These are phyloP conservation scores for Meyerozyma carpophila DNA, from an alignment of 1,139 yeast genomes.

Conservation along the genomic window DNA sequence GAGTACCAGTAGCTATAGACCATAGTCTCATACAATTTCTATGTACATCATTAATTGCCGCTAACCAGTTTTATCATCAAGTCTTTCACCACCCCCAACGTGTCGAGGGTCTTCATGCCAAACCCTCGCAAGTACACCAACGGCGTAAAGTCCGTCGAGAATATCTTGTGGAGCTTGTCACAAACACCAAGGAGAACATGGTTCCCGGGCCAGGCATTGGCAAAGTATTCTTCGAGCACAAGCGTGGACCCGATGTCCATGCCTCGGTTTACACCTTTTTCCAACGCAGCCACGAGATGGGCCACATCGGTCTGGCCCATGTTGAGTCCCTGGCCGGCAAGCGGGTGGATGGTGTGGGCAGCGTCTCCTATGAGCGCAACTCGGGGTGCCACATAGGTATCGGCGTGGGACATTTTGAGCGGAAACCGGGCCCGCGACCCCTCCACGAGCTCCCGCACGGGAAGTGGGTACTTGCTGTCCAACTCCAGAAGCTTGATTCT, in stretches of 20 bases:
- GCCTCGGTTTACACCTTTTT: conserved; percentile 68
- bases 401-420: conserved; percentile 83
- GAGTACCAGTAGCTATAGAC: too few species aligned
- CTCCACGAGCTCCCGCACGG: conserved; percentile 52
- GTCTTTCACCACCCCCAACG: conserved; percentile 56
- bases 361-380: conserved; percentile 96
- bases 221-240: conserved; percentile 81
- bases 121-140: conserved; percentile 68
- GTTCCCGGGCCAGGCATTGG: conserved; percentile 73
- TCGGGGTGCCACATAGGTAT: conserved; percentile 75
- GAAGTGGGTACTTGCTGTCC: conserved; percentile 64
- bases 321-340: conserved; percentile 96
- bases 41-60: conserved; percentile 13
- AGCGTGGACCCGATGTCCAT: conserved; percentile 82
- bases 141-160: conserved; percentile 70
- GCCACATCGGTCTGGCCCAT: conserved; percentile 97
- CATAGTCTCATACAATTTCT: too few species aligned
- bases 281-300: conserved; percentile 62
- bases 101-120: conserved; percentile 69
- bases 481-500: conserved; percentile 35
- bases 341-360: conserved; percentile 95
- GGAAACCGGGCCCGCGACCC: conserved; percentile 86
- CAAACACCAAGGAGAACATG: conserved; percentile 81
- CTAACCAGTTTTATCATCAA: conserved; percentile 33
- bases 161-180: conserved; percentile 86